Evolutionary conservation across 495 filamentous ascomycete species (phyloP).

Genomic region (Neurospora sp.): DNA sequence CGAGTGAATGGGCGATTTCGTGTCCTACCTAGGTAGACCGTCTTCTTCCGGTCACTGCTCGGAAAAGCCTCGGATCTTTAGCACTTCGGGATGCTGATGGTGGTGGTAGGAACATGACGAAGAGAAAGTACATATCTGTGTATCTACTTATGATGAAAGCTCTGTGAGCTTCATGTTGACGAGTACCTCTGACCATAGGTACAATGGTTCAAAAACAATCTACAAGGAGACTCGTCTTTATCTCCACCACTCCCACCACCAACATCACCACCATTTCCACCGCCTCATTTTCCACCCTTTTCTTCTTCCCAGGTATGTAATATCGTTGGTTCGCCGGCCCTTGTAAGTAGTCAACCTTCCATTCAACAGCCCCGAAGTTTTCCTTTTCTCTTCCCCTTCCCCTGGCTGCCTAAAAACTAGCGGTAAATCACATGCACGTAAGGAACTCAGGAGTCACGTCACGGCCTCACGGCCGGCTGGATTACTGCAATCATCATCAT

Average conservation of each 20-base stretch:
- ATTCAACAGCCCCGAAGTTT: not conserved
- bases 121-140: not conserved
- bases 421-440: not conserved
- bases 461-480: not conserved
- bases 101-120: not conserved
- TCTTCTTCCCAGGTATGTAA: not conserved
- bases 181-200: not conserved
- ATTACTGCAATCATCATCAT: not conserved
- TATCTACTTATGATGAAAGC: not conserved
- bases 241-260: not conserved
- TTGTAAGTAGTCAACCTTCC: not conserved
- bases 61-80: not conserved
- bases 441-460: not conserved
- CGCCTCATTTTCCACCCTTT: not conserved
- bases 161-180: not conserved
- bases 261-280: not conserved
- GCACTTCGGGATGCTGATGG: not conserved
- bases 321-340: not conserved
- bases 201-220: not conserved
- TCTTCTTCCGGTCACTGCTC: not conserved
- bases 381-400: not conserved
- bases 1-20: not conserved
- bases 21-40: not conserved
- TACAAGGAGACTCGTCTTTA: too few relatives aligned
- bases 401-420: not conserved